Base-by-base conservation (phyloP, 768 basidiomycete species). In the Boletus sp. region DNA sequence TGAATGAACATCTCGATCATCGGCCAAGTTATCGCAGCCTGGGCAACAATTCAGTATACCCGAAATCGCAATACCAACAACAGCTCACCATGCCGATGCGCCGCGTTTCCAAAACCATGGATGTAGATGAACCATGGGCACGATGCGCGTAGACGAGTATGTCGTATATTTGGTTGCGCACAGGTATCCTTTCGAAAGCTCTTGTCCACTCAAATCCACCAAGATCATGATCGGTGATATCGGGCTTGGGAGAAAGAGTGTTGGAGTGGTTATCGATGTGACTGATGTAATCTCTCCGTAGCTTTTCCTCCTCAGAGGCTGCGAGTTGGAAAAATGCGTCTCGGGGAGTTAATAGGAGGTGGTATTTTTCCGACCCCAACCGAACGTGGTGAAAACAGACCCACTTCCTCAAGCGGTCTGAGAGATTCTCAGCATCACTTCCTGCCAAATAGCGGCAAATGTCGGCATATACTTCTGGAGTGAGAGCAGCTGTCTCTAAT, bases 11-110 rank as follows among this genome's bases (percentile, higher is more conserved):
- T 78, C 67, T 89, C 87, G 6, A 82, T 78, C 84, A 89, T 89
- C 4, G 87, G 84, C 86, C 85, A 89, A 8, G 86, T 87, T 53
- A 89, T 80, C 24, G 76, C 76, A 29, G 84, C 80, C 87, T 89
- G 45, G n/a, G n/a, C 40, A 49, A 56, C 20, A 57, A 32, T 35
- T 56, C 28, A 56, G 44, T 53, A 48, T 52, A 50, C 33, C n/a
- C 10, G n/a, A 35, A 52, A 50, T 48, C 14, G 6, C 11, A 6
- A 50, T 42, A 58, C 10, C 29, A 36, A 8, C 37, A 50, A 54
- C 33, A 29, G 75, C 85, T 72, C 64, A 88, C 87, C 58, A 87
- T 81, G 59, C 84, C 83, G 15, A 85, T 76, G 51, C 79, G 77
- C 52, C 80, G 76, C 39, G 80, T 74, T 68, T 85, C 83, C 55